phyloP scores from a whole-genome alignment of 352 stramenopile species.

The Aphanomyces astaci region DNA sequence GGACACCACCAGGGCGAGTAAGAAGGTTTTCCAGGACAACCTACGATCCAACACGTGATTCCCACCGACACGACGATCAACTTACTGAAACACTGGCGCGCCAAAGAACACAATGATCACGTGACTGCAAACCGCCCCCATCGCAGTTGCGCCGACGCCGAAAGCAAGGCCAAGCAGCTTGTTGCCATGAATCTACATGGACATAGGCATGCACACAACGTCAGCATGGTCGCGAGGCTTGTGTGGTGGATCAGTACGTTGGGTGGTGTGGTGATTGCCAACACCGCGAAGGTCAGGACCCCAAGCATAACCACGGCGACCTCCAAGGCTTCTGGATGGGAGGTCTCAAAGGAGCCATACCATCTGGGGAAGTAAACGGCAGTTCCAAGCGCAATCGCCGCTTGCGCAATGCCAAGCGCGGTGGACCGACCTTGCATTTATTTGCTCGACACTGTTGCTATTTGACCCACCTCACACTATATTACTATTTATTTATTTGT shows the following conservation, averaged over 20 bases:
- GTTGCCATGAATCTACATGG: neutral
- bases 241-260: neutral
- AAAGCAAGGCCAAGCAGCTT: neutral
- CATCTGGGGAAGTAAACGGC: neutral
- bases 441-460: neutral
- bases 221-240: too few species aligned
- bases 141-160: neutral
- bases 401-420: neutral
- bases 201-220: too few species aligned
- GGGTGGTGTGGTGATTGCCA: neutral
- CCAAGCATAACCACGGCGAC: neutral
- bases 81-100: constrained; percentile 54
- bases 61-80: too few species aligned
- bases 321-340: constrained; percentile 5
- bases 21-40: constrained; percentile 47
- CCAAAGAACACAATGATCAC: constrained; percentile 63
- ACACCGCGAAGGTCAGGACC: neutral
- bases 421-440: too few species aligned
- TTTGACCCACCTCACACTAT: neutral
- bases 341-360: neutral
- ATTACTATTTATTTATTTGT: neutral
- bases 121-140: constrained; percentile 45
- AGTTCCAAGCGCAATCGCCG: neutral
- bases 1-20: constrained; percentile 53
- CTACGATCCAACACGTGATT: too few species aligned